These are phyloP conservation scores for Fusarium veterinarium DNA, from an alignment of 2,329 filamentous ascomycete genomes.

Conservation along the genomic window DNA sequence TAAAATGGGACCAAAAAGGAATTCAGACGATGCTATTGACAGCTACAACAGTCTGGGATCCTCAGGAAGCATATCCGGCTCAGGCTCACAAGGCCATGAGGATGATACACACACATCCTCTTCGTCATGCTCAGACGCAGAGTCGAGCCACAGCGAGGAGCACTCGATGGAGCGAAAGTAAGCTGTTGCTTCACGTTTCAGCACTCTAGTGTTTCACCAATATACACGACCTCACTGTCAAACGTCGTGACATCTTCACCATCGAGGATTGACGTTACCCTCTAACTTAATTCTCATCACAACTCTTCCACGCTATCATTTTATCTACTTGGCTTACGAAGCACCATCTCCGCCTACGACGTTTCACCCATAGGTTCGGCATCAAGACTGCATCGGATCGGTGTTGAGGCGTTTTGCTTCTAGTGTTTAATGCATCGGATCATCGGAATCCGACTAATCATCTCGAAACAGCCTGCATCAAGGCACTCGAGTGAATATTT, in stretches of 20 bases:
- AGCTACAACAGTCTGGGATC: conserved; percentile 60
- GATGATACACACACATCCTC: conserved; percentile 51
- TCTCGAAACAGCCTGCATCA: conserved; percentile 10
- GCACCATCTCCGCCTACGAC: conserved; percentile 39
- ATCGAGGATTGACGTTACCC: neutral
- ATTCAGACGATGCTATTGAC: conserved; percentile 57
- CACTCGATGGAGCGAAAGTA: conserved; percentile 39
- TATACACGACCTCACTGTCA: neutral
- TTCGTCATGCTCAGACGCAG: conserved; percentile 53
- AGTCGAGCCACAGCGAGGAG: conserved; percentile 51
- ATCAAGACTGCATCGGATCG: conserved; percentile 50
- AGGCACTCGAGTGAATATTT: conserved; percentile 20
- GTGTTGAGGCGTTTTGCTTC: conserved; percentile 47
- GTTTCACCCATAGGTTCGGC: conserved; percentile 39
- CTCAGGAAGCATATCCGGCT: conserved; percentile 55
- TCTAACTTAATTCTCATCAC: conserved; percentile 13
- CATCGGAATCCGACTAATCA: conserved; percentile 37
- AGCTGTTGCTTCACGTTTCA: neutral
- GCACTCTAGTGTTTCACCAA: neutral
- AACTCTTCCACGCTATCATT: conserved; percentile 20
- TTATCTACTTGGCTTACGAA: conserved; percentile 40
- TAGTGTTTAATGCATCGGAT: conserved; percentile 34
- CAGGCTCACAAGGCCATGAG: conserved; percentile 49
- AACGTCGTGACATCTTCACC: neutral
- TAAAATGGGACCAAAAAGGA: conserved; percentile 58